A percentile compares a stretch with the other conserved stretches of the same genome.
These are phyloP conservation scores for Mortierella claussenii DNA, from an alignment of 192 early-diverging fungal species.

Conservation along the genomic window DNA sequence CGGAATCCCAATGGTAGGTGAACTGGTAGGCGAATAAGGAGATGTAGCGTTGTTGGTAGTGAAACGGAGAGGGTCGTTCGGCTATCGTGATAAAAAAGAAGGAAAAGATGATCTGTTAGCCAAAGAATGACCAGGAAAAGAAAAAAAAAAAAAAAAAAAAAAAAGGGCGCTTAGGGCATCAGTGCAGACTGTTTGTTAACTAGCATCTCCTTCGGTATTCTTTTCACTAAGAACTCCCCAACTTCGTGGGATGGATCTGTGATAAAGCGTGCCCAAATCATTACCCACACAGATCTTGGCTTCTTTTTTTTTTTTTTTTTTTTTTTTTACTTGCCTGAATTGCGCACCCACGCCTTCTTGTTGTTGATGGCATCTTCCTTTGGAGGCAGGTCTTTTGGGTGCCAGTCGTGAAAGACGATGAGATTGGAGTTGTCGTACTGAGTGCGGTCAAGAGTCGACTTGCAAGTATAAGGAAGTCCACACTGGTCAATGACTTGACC, in stretches of 20 bases:
- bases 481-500: conserved; percentile 7
- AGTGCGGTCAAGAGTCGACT: conserved; percentile 6
- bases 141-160: background rate
- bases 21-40: conserved; percentile 6
- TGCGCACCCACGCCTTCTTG: conserved; percentile 19
- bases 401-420: conserved; percentile 29
- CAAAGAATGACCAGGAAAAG: background rate
- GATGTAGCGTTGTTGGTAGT: background rate
- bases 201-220: too few species aligned
- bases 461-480: conserved; percentile 27
- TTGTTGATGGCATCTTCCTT: conserved; percentile 1
- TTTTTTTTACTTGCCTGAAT: conserved; percentile 9
- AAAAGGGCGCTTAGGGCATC: background rate
- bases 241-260: too few species aligned
- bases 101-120: background rate
- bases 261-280: too few species aligned
- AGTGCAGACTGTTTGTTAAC: too few species aligned
- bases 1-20: conserved; percentile 16
- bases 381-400: conserved; percentile 18
- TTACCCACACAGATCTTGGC: too few species aligned
- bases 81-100: conserved; percentile 2
- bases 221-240: too few species aligned
- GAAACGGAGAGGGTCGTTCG: conserved; percentile 6
- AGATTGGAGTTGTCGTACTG: conserved; percentile 7
- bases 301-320: too few species aligned